Base-by-base conservation (phyloP, 176 grass and related monocot species). In the Melocanna baccifera region DNA sequence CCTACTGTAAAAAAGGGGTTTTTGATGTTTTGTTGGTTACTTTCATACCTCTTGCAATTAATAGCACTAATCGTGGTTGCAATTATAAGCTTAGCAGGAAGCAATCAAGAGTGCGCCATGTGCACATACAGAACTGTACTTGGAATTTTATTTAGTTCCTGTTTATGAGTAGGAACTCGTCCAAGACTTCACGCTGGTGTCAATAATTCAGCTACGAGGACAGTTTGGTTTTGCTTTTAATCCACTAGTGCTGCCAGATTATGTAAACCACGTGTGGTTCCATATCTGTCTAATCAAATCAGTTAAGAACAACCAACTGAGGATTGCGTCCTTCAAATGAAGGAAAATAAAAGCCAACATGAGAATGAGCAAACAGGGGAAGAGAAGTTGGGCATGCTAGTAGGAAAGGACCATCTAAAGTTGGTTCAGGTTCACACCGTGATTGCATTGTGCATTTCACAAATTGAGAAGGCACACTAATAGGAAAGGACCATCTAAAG, bases 191-290 rank as follows among this genome's bases (percentile, higher is more conserved):
- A 63, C 71, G 30, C 29, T 40, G 43, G 43, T 29, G 57, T 13
- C 32, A 37, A 39, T 37, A 47, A 75, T 52, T 62, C 57, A 65
- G 18, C 32, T 69, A 52, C 7, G 9, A 65, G 30, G 71, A 12
- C 73, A 71, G 45, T 39, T 30, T 47, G 47, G 20, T 71, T 67
- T 79, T 71, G 71, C 78, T 78, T 86, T 41, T 71, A 59, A 9
- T 71, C 20, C 2, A 40, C n/a, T n/a, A 64, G 6, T 42, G 85
- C 34, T 73, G 30, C 79, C 55, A 56, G 9, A 83, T 43, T 65
- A 62, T 52, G 73, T 23, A 53, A 45, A 13, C 18, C 12, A 34
- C n/a, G 0, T 23, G 76, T 14, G 42, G 51, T 43, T 63, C 74
- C 52, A 2, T 64, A 32, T 69, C 18, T 37, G 9, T 46, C 29